Base-by-base conservation (phyloP, 1,284 basidiomycete genomes). In the Cryptococcus depauperatus region DNA sequence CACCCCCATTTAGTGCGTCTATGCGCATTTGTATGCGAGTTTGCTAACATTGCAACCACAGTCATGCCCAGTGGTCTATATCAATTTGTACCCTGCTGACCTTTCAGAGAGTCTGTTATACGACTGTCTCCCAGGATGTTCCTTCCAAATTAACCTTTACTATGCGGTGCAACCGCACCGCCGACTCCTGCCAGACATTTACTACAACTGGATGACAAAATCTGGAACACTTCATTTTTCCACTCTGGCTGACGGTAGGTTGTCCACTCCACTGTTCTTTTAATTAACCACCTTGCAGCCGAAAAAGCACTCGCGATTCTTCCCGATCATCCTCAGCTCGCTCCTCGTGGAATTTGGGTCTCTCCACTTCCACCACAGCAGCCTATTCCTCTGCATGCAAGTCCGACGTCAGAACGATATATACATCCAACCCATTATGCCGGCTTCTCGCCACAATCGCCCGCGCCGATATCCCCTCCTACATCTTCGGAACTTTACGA, bases 221-320 rank as follows among this genome's bases (percentile, higher is more conserved):
- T 47, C 18, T 46, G 54, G 54, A 14, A 55, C 55, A 3, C 44
- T 64, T 14, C 48, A 56, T 28, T 60, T 62, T 40, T 22, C 34
- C 16, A 40, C 45, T 8, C 28, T 54, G 21, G 37, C 43, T 4
- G 51, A 54, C 30, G 56, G 56, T 61, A 11, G 28, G 51, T 37
- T 21, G 13, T 6, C 37, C 27, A 38, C 10, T 11, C 25, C 8
- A 18, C 8, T 13, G 38, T 10, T 8, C 3, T 13, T 25, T 21
- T 5, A 7, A 37, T 19, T 30, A 16, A 30, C 18, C 21, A 6
- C 30, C 58, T 7, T 64, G n/a, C n/a, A 90, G 88, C 86, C 54
- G 88, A 92, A 72, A 88, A 86, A 69, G 88, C 87, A 3, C 75
- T 90, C 13, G 83, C 85, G 13, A 86, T 83, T 11, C 75, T 91